A percentile compares a stretch with the other conserved stretches of the same genome.
Conservation (phyloP, 345 rosid species). For the Ceriops zippeliana region DNA sequence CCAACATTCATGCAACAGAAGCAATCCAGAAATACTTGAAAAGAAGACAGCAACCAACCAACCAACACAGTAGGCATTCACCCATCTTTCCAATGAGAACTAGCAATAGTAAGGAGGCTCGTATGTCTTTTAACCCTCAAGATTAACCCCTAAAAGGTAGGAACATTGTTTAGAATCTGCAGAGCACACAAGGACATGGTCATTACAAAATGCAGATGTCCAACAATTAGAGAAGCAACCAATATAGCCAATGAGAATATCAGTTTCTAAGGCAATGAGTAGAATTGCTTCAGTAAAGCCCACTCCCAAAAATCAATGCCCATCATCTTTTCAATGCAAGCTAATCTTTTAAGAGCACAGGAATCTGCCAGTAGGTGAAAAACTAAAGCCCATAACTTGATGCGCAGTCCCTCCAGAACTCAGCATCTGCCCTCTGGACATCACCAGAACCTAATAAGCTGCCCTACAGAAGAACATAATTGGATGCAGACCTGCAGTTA, state of each 20-base stretch:
- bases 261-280: not conserved
- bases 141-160: not conserved
- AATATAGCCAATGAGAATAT: not conserved
- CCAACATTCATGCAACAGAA: not conserved
- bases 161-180: not conserved
- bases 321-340: not conserved
- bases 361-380: not conserved
- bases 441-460: conserved; percentile 2
- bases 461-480: not conserved
- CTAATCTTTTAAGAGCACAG: conserved; percentile 1
- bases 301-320: conserved; percentile 1
- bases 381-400: conserved; percentile 13
- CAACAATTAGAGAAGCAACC: conserved; percentile 7
- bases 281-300: not conserved
- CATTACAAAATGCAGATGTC: not conserved
- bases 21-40: too few species aligned
- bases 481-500: conserved; percentile 10
- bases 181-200: conserved; percentile 2
- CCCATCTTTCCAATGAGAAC: not conserved
- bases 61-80: conserved; percentile 4
- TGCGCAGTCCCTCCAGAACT: conserved; percentile 2
- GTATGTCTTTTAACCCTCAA: not conserved
- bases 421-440: conserved; percentile 8
- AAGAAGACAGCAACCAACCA: too few species aligned
- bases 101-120: not conserved